Conservation (phyloP, 176 grass and related monocot species). For the Ananas comosus region DNA sequence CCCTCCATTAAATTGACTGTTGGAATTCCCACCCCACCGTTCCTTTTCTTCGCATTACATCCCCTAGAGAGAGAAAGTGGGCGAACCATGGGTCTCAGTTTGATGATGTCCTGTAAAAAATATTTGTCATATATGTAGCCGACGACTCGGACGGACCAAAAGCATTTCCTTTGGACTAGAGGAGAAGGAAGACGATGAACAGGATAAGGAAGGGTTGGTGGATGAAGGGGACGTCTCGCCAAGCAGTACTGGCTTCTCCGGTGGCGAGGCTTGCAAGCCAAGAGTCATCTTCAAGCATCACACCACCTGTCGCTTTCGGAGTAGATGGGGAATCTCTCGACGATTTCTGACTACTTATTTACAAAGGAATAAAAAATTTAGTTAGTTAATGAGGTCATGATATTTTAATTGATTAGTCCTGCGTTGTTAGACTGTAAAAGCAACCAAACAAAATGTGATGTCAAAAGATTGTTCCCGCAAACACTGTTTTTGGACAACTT, state of each 20-base stretch:
- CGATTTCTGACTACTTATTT: slow-evolving; percentile 51
- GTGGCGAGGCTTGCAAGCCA: slow-evolving; percentile 80
- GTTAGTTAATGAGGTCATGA: slow-evolving; percentile 1
- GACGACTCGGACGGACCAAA: slow-evolving; percentile 12
- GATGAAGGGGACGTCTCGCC: neutral
- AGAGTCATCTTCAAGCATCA: slow-evolving; percentile 54
- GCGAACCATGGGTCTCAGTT: slow-evolving; percentile 11
- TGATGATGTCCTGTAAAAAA: neutral
- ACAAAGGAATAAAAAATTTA: slow-evolving; percentile 9
- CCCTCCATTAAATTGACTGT: slow-evolving; percentile 16
- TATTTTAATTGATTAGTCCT: no score
- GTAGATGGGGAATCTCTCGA: slow-evolving; percentile 17
- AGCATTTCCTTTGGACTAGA: slow-evolving; percentile 27
- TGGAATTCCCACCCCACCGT: neutral
- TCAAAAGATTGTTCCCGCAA: no score
- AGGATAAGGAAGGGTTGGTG: slow-evolving; percentile 4
- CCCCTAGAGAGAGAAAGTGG: no score
- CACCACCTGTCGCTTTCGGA: slow-evolving; percentile 22
- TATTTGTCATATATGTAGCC: neutral
- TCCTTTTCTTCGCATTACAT: neutral
- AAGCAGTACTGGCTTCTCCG: slow-evolving; percentile 26
- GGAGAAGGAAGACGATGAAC: slow-evolving; percentile 24
- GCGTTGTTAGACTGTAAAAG: no score
- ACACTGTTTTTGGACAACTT: no score
- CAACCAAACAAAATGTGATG: no score